These are phyloP conservation scores for Aeminium ludgeri DNA, from an alignment of 495 filamentous ascomycete species.

Conservation along the genomic window DNA sequence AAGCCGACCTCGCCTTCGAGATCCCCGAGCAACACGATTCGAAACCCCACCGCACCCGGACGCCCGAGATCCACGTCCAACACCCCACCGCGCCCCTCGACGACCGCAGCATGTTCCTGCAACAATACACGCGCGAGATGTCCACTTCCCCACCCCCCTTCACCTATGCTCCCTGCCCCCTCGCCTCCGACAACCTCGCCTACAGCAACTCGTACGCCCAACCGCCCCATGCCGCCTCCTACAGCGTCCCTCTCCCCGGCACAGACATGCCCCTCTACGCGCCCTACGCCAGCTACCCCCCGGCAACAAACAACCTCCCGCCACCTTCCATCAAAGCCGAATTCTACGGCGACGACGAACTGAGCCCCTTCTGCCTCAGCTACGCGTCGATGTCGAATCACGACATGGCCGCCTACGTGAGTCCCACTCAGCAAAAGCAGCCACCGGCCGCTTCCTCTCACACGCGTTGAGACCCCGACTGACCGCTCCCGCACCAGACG, in stretches of 20 bases:
- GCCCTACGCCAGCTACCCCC: slow-evolving; percentile 44
- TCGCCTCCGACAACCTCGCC: slow-evolving; percentile 47
- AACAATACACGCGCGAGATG: slow-evolving; percentile 55
- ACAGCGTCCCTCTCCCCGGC: slow-evolving; percentile 40
- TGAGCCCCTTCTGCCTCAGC: slow-evolving; percentile 61
- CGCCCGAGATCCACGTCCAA: slow-evolving; percentile 19
- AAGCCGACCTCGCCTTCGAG: too few species aligned
- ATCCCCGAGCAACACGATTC: too few species aligned
- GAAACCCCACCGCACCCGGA: slow-evolving; percentile 24
- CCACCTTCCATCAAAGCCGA: slow-evolving; percentile 54
- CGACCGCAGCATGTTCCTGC: slow-evolving; percentile 40
- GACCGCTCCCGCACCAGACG: slow-evolving; percentile 40
- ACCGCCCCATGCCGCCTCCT: slow-evolving; percentile 38
- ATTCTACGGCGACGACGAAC: slow-evolving; percentile 43
- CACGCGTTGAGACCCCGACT: not conserved
- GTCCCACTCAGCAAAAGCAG: slow-evolving; percentile 9
- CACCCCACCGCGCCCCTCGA: slow-evolving; percentile 20
- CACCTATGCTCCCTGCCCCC: slow-evolving; percentile 49
- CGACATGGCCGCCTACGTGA: slow-evolving; percentile 25
- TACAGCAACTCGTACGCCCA: slow-evolving; percentile 47
- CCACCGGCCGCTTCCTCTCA: slow-evolving; percentile 4
- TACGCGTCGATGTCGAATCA: slow-evolving; percentile 54
- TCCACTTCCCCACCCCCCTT: slow-evolving; percentile 56
- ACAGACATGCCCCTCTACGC: slow-evolving; percentile 39
- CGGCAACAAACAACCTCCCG: slow-evolving; percentile 43